Evolutionary conservation across 345 rosid species (phyloP).

Genomic region (Nasturtium officinale): DNA sequence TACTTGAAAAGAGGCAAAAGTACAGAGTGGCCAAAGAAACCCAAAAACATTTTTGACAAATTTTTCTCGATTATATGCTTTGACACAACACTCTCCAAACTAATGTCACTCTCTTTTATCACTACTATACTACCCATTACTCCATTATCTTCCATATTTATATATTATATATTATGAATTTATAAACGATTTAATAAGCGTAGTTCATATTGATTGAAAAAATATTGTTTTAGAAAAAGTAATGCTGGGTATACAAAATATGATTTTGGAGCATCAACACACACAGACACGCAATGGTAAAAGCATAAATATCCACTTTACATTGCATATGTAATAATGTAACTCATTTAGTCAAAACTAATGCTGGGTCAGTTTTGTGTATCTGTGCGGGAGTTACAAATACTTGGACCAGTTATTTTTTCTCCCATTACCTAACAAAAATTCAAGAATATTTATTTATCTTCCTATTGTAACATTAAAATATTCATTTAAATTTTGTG

Average conservation of each 20-base stretch:
- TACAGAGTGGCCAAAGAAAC: constrained; percentile 16
- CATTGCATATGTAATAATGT: constrained; percentile 3
- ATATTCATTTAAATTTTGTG: constrained; percentile 27
- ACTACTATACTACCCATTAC: constrained; percentile 4
- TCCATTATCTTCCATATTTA: not conserved
- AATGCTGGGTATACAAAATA: not conserved
- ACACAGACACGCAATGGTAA: not conserved
- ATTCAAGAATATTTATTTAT: constrained; percentile 9
- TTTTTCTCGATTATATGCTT: constrained; percentile 27
- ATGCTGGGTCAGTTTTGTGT: constrained; percentile 14
- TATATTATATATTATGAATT: not conserved
- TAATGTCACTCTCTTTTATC: constrained; percentile 22
- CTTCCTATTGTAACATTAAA: constrained; percentile 6
- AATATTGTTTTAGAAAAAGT: not conserved
- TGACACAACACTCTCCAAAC: constrained; percentile 36
- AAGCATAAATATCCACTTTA: constrained; percentile 17
- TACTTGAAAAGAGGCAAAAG: constrained; percentile 18
- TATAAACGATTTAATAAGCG: not conserved
- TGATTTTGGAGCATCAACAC: constrained; percentile 4
- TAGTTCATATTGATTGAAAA: not conserved
- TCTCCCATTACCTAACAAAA: constrained; percentile 22
- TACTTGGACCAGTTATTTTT: not conserved
- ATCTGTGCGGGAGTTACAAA: constrained; percentile 1
- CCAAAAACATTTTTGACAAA: constrained; percentile 17
- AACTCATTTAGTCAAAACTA: constrained; percentile 3